Conservation (phyloP, 345 rosid species). For the Citrus maxima region DNA sequence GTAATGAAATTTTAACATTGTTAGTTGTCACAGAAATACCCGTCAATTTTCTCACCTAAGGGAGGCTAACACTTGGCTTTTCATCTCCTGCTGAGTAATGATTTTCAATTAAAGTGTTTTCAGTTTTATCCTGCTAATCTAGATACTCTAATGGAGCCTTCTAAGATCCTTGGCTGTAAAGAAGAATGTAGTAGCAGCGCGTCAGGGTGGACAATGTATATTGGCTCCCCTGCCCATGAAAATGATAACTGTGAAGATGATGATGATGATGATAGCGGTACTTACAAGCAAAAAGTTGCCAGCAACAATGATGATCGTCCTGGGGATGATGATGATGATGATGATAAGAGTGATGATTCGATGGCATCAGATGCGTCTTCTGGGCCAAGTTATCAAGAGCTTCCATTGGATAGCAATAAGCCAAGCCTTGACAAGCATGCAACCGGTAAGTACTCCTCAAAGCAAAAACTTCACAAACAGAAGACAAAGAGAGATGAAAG, state of each 20-base stretch:
- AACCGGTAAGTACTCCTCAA: conserved; percentile 20
- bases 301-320: conserved; percentile 15
- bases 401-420: conserved; percentile 19
- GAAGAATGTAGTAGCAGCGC: conserved; percentile 48
- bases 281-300: conserved; percentile 13
- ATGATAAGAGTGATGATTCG: conserved; percentile 57
- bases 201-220: conserved; percentile 69
- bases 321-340: conserved; percentile 8
- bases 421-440: conserved; percentile 25
- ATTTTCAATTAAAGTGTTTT: background rate
- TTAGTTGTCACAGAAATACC: background rate
- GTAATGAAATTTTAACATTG: conserved; percentile 1
- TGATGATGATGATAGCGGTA: background rate
- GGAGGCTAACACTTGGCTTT: background rate
- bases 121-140: conserved; percentile 7
- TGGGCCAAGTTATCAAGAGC: conserved; percentile 46
- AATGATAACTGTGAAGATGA: conserved; percentile 19
- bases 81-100: conserved; percentile 13
- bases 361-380: conserved; percentile 82
- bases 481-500: conserved; percentile 28
- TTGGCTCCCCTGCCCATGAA: conserved; percentile 42
- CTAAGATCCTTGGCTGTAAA: conserved; percentile 29
- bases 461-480: conserved; percentile 34
- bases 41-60: background rate
- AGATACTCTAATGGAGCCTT: conserved; percentile 44